phyloP scores from a whole-genome alignment of 2,329 filamentous ascomycete genomes.

The Pyricularia sp. region DNA sequence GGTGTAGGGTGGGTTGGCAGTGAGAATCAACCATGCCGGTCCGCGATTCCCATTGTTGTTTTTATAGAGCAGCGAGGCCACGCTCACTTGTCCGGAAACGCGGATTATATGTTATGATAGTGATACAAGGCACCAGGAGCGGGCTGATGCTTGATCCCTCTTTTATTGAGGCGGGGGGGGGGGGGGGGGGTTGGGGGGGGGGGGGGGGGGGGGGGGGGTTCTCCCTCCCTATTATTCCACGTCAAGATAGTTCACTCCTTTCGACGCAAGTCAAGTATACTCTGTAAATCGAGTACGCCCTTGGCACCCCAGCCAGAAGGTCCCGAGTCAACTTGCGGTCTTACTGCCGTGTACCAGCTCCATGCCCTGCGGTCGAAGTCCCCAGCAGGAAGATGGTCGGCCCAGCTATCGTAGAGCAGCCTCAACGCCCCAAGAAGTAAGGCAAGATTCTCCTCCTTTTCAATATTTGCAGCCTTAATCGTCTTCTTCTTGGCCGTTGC shows the following conservation, averaged over 20 bases:
- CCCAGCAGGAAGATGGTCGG: conserved; percentile 44
- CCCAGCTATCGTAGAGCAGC: conserved; percentile 67
- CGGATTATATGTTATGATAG: background rate
- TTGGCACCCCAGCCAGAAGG: conserved; percentile 78
- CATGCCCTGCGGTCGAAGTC: conserved; percentile 72
- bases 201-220: too few relatives aligned
- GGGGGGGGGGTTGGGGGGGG: too few relatives aligned
- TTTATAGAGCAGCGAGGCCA: background rate
- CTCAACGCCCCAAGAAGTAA: conserved; percentile 63
- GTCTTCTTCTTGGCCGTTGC: conserved; percentile 37
- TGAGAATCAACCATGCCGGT: background rate
- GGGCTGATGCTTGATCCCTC: too few relatives aligned
- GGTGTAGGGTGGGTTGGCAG: background rate
- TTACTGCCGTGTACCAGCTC: conserved; percentile 70
- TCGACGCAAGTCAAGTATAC: conserved; percentile 54
- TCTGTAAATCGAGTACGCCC: conserved; percentile 54
- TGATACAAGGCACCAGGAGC: too few relatives aligned
- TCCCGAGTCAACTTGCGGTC: conserved; percentile 68
- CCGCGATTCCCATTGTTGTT: background rate
- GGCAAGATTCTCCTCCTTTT: conserved; percentile 62
- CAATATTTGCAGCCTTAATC: conserved; percentile 37
- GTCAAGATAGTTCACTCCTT: conserved; percentile 10
- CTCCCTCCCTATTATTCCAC: too few relatives aligned
- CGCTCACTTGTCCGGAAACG: background rate
- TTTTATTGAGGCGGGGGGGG: too few relatives aligned